Evolutionary conservation across 1,284 basidiomycete genomes (phyloP).

Genomic region (Schizophyllum commune): DNA sequence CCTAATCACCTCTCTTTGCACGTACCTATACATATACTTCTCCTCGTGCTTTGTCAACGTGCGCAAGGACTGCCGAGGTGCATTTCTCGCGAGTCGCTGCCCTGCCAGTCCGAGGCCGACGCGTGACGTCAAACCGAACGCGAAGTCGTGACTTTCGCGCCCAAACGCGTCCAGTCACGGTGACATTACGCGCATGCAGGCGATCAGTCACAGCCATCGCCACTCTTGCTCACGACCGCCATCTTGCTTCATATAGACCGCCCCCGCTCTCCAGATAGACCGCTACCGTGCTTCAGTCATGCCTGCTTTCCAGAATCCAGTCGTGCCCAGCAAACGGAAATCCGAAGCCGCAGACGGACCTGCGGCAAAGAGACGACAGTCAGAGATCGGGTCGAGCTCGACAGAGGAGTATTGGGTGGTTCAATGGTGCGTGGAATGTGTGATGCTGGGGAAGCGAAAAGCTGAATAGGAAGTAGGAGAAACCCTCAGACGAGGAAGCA

Average conservation of each 20-base stretch:
- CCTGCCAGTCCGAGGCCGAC: neutral
- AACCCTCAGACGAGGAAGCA: conserved; percentile 79
- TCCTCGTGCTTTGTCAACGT: too few species aligned
- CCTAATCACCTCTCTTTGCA: too few species aligned
- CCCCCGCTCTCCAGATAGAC: too few species aligned
- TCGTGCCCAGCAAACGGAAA: conserved; percentile 12
- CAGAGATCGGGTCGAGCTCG: conserved; percentile 5
- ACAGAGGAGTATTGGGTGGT: conserved; percentile 56
- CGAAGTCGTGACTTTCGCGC: too few species aligned
- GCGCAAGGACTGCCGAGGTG: too few species aligned
- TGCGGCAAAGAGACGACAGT: conserved; percentile 9
- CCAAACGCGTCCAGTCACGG: neutral
- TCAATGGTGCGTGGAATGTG: conserved; percentile 43
- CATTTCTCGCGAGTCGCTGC: too few species aligned
- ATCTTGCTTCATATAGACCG: too few species aligned
- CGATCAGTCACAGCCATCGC: neutral
- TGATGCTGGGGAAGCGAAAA: neutral
- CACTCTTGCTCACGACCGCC: too few species aligned
- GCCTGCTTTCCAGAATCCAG: conserved; percentile 30
- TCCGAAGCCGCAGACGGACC: conserved; percentile 21
- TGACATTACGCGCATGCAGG: neutral
- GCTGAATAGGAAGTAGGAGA: conserved; percentile 40
- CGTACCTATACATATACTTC: too few species aligned
- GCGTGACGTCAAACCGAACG: neutral
- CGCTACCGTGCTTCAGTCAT: conserved; percentile 13